phyloP scores from a whole-genome alignment of 495 filamentous ascomycete genomes.

The Penicillium longicatenatum region DNA sequence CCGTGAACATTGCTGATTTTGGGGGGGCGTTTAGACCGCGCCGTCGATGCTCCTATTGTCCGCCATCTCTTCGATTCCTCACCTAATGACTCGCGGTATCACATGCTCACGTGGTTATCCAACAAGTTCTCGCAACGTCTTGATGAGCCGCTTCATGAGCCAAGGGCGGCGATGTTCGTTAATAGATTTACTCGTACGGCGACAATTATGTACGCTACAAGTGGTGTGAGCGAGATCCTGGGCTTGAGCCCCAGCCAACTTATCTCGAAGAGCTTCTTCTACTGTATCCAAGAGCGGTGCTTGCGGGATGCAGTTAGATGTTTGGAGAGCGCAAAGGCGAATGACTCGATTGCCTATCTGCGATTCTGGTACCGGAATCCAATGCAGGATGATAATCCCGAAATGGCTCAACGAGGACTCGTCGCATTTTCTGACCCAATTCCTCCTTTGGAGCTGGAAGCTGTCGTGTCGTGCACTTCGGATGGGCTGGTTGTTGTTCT shows the following conservation, averaged over 20 bases:
- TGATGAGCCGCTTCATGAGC: slow-evolving; percentile 65
- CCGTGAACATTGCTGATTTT: neutral
- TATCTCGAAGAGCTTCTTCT: slow-evolving; percentile 28
- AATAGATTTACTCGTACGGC: slow-evolving; percentile 85
- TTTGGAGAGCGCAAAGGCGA: slow-evolving; percentile 84
- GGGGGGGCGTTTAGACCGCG: slow-evolving; percentile 58
- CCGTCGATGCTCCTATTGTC: slow-evolving; percentile 76
- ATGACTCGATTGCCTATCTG: slow-evolving; percentile 90
- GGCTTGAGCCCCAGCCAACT: slow-evolving; percentile 54
- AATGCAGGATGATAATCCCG: slow-evolving; percentile 42
- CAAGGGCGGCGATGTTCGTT: slow-evolving; percentile 80
- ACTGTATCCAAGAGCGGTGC: slow-evolving; percentile 46
- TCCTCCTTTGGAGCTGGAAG: slow-evolving; percentile 68
- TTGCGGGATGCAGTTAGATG: slow-evolving; percentile 72
- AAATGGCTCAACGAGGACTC: slow-evolving; percentile 12
- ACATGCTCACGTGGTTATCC: slow-evolving; percentile 86
- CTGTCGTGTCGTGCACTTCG: slow-evolving; percentile 87
- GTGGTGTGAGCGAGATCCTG: slow-evolving; percentile 69
- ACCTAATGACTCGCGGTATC: slow-evolving; percentile 81
- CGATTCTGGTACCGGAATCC: slow-evolving; percentile 89
- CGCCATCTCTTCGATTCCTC: slow-evolving; percentile 79
- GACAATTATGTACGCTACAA: slow-evolving; percentile 85
- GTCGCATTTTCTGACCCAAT: neutral
- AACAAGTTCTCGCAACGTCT: slow-evolving; percentile 73
- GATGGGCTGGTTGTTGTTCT: slow-evolving; percentile 86